phyloP scores from a whole-genome alignment of 139 green algal genomes.

The Picochlorum sp. region DNA sequence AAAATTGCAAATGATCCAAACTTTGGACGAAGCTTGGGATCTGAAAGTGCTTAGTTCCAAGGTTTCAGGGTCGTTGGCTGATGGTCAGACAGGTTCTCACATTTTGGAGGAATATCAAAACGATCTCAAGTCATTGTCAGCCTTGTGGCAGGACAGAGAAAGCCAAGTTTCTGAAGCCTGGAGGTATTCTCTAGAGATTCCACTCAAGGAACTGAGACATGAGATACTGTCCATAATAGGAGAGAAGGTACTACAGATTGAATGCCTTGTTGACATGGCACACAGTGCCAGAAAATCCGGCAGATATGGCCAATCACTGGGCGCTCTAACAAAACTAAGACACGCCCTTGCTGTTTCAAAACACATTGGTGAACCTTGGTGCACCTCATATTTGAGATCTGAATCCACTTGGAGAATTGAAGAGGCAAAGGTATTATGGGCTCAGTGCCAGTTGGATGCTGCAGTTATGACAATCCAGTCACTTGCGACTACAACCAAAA shows the following conservation, averaged over 20 bases:
- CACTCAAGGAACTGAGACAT: constrained; percentile 34
- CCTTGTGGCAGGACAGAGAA: constrained; percentile 6
- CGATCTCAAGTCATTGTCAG: background rate
- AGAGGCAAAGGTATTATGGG: constrained; percentile 71
- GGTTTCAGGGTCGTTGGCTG: background rate
- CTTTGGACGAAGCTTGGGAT: constrained; percentile 30
- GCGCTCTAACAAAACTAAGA: constrained; percentile 16
- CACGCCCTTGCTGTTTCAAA: background rate
- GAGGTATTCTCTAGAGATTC: constrained; percentile 39
- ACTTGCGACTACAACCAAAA: constrained; percentile 1
- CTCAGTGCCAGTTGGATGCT: constrained; percentile 30
- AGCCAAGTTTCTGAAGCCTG: background rate
- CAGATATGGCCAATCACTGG: constrained; percentile 17
- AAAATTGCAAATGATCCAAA: constrained; percentile 47
- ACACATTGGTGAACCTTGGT: background rate
- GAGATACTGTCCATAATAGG: constrained; percentile 21
- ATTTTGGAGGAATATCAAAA: constrained; percentile 1
- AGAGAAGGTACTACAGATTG: background rate
- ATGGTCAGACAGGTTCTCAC: background rate
- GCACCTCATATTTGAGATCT: background rate
- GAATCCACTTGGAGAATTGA: constrained; percentile 45
- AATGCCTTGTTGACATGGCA: constrained; percentile 20
- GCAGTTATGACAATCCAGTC: constrained; percentile 23
- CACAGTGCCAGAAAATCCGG: constrained; percentile 35
- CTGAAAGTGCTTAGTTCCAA: constrained; percentile 4